phyloP scores from a whole-genome alignment of 164 flowering plant species.

The Tinospora cordifolia region DNA sequence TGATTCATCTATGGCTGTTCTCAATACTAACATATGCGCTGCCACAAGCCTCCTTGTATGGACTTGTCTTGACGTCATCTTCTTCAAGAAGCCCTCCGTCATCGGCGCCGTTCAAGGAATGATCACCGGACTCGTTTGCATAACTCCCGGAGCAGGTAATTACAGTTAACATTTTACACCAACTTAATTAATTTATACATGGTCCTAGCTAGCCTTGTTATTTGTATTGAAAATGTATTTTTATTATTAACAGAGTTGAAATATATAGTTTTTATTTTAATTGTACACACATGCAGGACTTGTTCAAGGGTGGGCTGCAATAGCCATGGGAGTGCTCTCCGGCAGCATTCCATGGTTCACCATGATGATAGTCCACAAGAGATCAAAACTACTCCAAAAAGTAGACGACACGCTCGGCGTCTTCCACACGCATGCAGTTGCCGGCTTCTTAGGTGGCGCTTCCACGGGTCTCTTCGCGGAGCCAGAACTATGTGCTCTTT shows the following conservation, averaged over 20 bases:
- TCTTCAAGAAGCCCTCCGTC: conserved; percentile 33
- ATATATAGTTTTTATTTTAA: background rate
- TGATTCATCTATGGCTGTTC: conserved; percentile 31
- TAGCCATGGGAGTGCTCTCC: conserved; percentile 44
- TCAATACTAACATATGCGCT: conserved; percentile 37
- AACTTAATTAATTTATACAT: background rate
- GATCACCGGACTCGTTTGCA: conserved; percentile 44
- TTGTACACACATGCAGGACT: conserved; percentile 22
- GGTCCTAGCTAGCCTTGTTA: background rate
- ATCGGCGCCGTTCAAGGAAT: conserved; percentile 41
- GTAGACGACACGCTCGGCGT: conserved; percentile 56
- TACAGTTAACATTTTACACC: background rate
- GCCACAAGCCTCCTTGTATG: conserved; percentile 37
- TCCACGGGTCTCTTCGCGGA: conserved; percentile 39
- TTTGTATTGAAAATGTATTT: background rate
- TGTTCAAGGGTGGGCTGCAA: conserved; percentile 55
- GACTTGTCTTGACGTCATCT: conserved; percentile 31
- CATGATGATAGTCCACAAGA: conserved; percentile 52
- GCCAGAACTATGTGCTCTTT: conserved; percentile 29
- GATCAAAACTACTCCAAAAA: conserved; percentile 32
- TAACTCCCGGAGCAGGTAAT: conserved; percentile 42
- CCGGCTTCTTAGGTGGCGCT: conserved; percentile 42
- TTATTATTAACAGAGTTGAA: background rate
- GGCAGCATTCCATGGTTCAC: conserved; percentile 63
- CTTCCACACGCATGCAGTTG: conserved; percentile 56